Conservation (phyloP, 352 stramenopile species). For the Phytophthora constricta region DNA sequence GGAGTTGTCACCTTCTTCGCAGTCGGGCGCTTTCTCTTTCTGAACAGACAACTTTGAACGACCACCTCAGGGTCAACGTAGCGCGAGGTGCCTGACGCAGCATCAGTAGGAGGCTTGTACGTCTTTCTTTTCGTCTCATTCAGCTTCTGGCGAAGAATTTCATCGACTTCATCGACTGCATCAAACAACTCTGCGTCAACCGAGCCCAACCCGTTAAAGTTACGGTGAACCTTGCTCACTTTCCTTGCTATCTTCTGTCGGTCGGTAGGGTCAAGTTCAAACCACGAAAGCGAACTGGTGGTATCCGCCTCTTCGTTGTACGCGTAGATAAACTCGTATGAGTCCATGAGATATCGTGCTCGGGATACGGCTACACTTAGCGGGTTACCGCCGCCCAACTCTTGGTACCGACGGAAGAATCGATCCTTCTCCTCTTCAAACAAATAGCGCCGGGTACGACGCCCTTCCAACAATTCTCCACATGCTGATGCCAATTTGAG, state of each 20-base stretch:
- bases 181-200: conserved; percentile 44
- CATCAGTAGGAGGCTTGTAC: conserved; percentile 40
- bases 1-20: conserved; percentile 2
- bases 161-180: conserved; percentile 46
- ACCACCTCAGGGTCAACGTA: conserved; percentile 50
- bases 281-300: conserved; percentile 37
- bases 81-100: conserved; percentile 28
- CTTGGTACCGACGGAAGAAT: conserved; percentile 43
- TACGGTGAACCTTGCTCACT: conserved; percentile 45
- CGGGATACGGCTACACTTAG: conserved; percentile 30
- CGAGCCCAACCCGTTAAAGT: conserved; percentile 42
- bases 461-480: conserved; percentile 40
- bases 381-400: conserved; percentile 40
- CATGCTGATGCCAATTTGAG: conserved; percentile 43
- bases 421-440: conserved; percentile 51
- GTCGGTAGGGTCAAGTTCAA: conserved; percentile 36
- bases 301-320: conserved; percentile 41
- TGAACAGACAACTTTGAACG: conserved; percentile 34
- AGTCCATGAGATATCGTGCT: conserved; percentile 45
- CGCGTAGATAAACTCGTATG: conserved; percentile 55
- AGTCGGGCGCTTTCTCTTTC: conserved; percentile 13
- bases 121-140: conserved; percentile 47
- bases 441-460: conserved; percentile 44
- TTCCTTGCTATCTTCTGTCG: conserved; percentile 25
- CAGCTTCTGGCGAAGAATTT: conserved; percentile 30